These are phyloP conservation scores for Exserohilum rostratum DNA, from an alignment of 2,329 filamentous ascomycete genomes.

Conservation along the genomic window DNA sequence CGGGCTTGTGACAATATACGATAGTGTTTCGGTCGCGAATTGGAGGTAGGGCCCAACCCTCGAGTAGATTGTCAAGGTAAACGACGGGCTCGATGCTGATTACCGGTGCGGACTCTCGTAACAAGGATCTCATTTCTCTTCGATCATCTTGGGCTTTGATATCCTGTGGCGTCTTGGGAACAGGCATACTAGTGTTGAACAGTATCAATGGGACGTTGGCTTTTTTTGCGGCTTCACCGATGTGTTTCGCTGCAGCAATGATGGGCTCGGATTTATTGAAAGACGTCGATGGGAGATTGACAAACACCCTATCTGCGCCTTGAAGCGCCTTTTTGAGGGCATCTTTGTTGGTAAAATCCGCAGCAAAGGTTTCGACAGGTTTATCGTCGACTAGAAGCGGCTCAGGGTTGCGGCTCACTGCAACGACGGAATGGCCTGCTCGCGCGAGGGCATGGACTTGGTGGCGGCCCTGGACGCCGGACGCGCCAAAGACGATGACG, in stretches of 20 bases:
- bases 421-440: constrained; percentile 35
- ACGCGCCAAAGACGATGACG: constrained; percentile 38
- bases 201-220: constrained; percentile 25
- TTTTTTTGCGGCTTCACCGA: constrained; percentile 26
- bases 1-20: constrained; percentile 50
- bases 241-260: constrained; percentile 27
- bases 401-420: constrained; percentile 33
- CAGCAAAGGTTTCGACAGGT: constrained; percentile 23
- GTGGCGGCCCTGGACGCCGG: constrained; percentile 38
- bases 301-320: constrained; percentile 28
- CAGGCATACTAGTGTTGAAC: constrained; percentile 41
- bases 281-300: constrained; percentile 39
- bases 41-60: constrained; percentile 49
- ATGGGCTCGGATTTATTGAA: constrained; percentile 36
- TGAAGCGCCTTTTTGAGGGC: constrained; percentile 24
- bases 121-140: constrained; percentile 37
- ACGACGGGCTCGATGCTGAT: constrained; percentile 49
- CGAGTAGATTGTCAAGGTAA: constrained; percentile 50
- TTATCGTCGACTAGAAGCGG: constrained; percentile 20
- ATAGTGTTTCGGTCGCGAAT: constrained; percentile 45
- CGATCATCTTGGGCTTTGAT: constrained; percentile 41
- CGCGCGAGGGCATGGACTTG: constrained; percentile 34
- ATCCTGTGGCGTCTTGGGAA: constrained; percentile 26
- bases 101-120: constrained; percentile 41
- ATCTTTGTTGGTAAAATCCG: constrained; percentile 28